Conservation (phyloP, 257 asterid species). For the Eustoma russellianum region DNA sequence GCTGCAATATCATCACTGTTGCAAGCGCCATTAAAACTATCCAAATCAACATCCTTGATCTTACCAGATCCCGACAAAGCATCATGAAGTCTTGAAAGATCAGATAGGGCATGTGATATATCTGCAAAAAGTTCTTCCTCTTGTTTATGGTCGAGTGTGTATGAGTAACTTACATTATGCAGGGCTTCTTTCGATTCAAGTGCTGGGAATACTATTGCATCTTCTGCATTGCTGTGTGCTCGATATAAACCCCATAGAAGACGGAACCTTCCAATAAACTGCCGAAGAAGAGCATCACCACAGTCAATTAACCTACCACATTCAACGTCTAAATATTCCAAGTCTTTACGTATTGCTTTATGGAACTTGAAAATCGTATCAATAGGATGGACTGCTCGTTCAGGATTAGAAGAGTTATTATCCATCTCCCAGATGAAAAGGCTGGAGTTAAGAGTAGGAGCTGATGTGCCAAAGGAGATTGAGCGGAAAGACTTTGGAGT, state of each 20-base stretch:
- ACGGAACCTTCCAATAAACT: constrained; percentile 37
- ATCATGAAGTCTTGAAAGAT: constrained; percentile 28
- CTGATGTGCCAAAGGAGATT: constrained; percentile 24
- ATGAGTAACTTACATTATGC: constrained; percentile 41
- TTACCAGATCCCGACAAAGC: constrained; percentile 9
- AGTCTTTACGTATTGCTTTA: constrained; percentile 40
- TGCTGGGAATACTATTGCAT: constrained; percentile 42
- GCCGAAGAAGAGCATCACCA: constrained; percentile 29
- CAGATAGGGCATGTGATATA: constrained; percentile 27
- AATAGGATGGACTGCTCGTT: constrained; percentile 26
- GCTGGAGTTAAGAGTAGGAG: constrained; percentile 45
- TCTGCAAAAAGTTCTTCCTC: constrained; percentile 36
- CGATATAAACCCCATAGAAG: constrained; percentile 38
- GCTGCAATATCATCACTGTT: constrained; percentile 8
- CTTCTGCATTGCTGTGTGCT: constrained; percentile 46
- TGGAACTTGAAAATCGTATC: constrained; percentile 46
- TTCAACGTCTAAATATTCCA: constrained; percentile 42
- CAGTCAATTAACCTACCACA: constrained; percentile 34
- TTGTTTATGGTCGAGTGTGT: constrained; percentile 41
- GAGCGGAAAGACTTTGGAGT: constrained; percentile 29
- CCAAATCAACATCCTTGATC: constrained; percentile 7
- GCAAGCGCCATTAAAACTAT: constrained; percentile 5
- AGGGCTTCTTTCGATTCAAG: constrained; percentile 42
- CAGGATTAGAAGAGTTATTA: constrained; percentile 14
- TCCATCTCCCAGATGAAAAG: constrained; percentile 39